phyloP scores from a whole-genome alignment of 495 filamentous ascomycete species.

The Cryomyces minteri region DNA sequence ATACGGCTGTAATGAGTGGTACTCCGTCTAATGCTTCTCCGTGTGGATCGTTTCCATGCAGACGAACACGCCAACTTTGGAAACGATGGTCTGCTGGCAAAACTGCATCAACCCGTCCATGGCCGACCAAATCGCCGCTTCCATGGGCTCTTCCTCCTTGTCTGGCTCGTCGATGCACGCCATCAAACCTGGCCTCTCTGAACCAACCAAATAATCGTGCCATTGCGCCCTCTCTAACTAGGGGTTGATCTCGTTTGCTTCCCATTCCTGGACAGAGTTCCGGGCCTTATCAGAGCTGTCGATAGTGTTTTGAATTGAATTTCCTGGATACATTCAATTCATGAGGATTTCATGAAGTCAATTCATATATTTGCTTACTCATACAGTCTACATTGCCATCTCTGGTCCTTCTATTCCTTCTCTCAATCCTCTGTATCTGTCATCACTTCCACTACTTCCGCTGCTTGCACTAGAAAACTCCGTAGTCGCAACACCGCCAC shows the following conservation, averaged over 20 bases:
- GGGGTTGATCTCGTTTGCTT: conserved; percentile 3
- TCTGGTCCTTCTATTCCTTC: neutral
- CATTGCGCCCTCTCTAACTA: conserved; percentile 4
- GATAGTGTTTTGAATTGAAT: too few relatives aligned
- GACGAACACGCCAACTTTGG: neutral
- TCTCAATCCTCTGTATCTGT: neutral
- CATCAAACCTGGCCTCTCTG: conserved; percentile 1
- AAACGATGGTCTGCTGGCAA: conserved; percentile 1
- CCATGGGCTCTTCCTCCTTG: neutral
- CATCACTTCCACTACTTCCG: too few relatives aligned
- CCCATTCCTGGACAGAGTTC: neutral
- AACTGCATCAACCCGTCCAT: conserved; percentile 1
- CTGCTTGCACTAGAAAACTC: too few relatives aligned
- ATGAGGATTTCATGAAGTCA: too few relatives aligned
- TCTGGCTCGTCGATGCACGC: neutral
- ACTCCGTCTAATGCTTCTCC: neutral
- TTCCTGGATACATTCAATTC: too few relatives aligned
- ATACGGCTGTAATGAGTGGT: neutral
- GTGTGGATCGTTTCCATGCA: conserved; percentile 1
- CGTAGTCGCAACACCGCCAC: too few relatives aligned
- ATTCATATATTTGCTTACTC: too few relatives aligned
- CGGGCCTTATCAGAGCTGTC: too few relatives aligned
- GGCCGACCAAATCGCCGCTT: conserved; percentile 3
- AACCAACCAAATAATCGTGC: conserved; percentile 3
- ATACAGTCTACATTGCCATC: too few relatives aligned